Base-by-base conservation (phyloP, 1,139 yeast genomes). In the Lodderomyces beijingensis region DNA sequence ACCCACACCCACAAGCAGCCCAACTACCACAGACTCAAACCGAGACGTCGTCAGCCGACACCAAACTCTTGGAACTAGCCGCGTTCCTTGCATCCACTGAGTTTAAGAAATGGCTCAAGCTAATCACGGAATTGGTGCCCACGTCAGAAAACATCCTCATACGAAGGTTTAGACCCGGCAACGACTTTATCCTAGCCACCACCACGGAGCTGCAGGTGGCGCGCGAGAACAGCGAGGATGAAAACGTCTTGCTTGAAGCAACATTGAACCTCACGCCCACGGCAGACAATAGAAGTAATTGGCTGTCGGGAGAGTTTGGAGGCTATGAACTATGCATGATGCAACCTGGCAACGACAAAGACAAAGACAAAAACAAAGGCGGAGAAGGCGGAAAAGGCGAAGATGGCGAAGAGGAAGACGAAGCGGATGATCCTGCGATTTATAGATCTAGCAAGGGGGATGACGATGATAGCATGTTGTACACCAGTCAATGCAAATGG, bases 281-380 rank as follows among this genome's bases (percentile, higher is more conserved):
- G 3, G 74, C 74, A 2, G 38, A 44, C 12, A 53, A 55, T 30
- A 50, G 58, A 3, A 69, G 69, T 44, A 85, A 83, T 37, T 86
- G 95, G 95, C 86, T 77, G 39, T 71, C 75, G 34, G 96, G 96
- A 12, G 95, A 86, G 47, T 65, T 69, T 37, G 99, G 99, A 23
- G 99, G 97, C 1, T 93, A 93, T 57, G 96, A 91, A 49, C 65
- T 93, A 34, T 83, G 93, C 50, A 84, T 93, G 93, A 71, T 77
- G 10, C 77, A 75, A 27, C 70, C 60, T 4, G 71, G 59, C 4
- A 11, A 17, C 4, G 30, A 19, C 21, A 19, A 19, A 19, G 45
- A 40, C 9, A 59, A 51, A n/a, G 70, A 64, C 10, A 69, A 59
- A 50, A 10, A 10, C 10, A 8, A 9, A 23, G 14, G n/a, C 6